Conservation (phyloP, 805 yeast genomes). For the Kuraishia cidri region DNA sequence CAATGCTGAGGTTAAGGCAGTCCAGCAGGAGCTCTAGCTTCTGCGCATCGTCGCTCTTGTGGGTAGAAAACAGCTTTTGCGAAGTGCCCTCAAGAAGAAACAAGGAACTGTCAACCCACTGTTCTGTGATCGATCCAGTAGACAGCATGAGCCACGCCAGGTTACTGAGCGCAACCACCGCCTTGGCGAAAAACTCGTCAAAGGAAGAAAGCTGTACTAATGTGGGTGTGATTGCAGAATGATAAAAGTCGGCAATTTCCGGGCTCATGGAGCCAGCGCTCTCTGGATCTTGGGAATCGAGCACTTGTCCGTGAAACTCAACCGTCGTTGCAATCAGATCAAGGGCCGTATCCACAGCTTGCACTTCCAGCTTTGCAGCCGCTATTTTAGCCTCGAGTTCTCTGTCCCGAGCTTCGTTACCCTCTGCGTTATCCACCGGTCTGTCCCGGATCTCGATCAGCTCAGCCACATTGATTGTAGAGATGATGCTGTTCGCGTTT, state of each 20-base stretch:
- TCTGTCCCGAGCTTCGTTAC: constrained; percentile 19
- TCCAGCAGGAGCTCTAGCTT: constrained; percentile 17
- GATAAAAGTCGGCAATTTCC: constrained; percentile 8
- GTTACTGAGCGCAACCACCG: constrained; percentile 65
- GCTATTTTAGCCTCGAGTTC: constrained; percentile 31
- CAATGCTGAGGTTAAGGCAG: constrained; percentile 28
- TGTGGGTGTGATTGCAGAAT: constrained; percentile 11
- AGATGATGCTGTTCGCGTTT: constrained; percentile 13
- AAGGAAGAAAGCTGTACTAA: constrained; percentile 30
- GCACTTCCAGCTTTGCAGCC: constrained; percentile 41
- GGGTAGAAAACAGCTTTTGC: too few species aligned
- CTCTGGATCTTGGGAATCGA: constrained; percentile 4
- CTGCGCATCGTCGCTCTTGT: constrained; percentile 20
- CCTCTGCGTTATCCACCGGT: constrained; percentile 22
- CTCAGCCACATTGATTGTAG: constrained; percentile 20
- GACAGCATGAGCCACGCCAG: constrained; percentile 58
- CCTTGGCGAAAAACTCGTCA: constrained; percentile 42
- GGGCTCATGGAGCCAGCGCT: constrained; percentile 12
- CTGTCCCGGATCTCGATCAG: constrained; percentile 16
- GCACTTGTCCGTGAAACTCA: constrained; percentile 33
- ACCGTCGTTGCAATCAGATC: constrained; percentile 72
- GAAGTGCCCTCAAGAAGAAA: too few species aligned
- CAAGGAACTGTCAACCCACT: too few species aligned
- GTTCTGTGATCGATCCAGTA: too few species aligned
- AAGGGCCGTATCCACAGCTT: constrained; percentile 59